Percentiles rank a stretch among this genome's conserved stretches.
Conservation (phyloP, 441 rosid species). For the Pelargonium cotyledonis region DNA sequence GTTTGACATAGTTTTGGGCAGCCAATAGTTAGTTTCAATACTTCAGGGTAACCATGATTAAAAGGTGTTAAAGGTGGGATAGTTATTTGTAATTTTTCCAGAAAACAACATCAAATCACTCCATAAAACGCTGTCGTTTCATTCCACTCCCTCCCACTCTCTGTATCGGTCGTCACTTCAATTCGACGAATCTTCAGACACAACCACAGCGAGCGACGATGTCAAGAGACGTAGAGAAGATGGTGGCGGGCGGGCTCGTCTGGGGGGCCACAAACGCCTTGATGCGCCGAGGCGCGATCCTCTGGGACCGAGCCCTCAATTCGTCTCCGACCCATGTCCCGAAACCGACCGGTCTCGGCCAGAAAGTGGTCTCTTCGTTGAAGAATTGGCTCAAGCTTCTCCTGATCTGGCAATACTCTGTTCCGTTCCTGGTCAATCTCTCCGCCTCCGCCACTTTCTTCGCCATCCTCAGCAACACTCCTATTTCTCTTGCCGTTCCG, state of each 20-base stretch:
- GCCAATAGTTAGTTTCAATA: no score
- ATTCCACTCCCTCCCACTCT: no score
- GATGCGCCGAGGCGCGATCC: slow-evolving; percentile 76
- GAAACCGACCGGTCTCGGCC: slow-evolving; percentile 22
- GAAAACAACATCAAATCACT: no score
- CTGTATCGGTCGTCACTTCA: no score
- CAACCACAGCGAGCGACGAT: neutral
- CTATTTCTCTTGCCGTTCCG: slow-evolving; percentile 79
- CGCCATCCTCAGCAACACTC: slow-evolving; percentile 56
- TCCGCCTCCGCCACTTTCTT: slow-evolving; percentile 92
- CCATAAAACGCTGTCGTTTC: no score
- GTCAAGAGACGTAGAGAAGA: slow-evolving; percentile 55
- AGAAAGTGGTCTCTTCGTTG: slow-evolving; percentile 34
- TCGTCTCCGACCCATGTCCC: slow-evolving; percentile 15
- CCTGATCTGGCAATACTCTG: slow-evolving; percentile 78
- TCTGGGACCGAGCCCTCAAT: slow-evolving; percentile 53
- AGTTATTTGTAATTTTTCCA: no score
- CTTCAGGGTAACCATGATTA: no score
- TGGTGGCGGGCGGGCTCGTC: slow-evolving; percentile 72
- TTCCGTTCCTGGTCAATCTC: slow-evolving; percentile 74
- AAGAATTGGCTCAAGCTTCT: slow-evolving; percentile 51
- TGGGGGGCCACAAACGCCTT: slow-evolving; percentile 95
- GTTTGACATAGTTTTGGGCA: no score
- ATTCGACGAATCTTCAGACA: no score
- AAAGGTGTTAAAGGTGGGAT: no score